Base-by-base conservation (phyloP, 1,139 yeast species). In the Lodderomyces jiufengensis region DNA sequence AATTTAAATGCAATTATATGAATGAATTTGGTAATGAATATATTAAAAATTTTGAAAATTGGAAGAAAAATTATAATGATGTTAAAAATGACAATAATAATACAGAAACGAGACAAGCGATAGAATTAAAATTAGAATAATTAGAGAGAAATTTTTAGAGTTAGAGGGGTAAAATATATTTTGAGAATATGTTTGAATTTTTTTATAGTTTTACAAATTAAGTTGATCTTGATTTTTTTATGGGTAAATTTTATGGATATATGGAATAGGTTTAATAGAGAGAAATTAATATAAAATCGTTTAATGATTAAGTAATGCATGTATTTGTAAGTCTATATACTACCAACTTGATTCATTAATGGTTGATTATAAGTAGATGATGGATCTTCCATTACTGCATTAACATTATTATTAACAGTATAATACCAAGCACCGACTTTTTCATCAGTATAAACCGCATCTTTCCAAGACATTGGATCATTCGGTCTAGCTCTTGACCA, bases 401-500 rank as follows among this genome's bases (percentile, higher is more conserved):
- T 79, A 28, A 77, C 73, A 47, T 78, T 76, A 51, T 78, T 79
- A 51, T 80, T 80, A 29, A 79, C 81, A 14, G 80, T 80, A 48
- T 78, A 79, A 56, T 78, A 80, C 86, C 87, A 80, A 2, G 85
- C 84, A 29, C 83, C 84, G 36, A 69, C 70, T 50, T 82, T 83
- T 35, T 80, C 83, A 52, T 79, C 78, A 10, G 84, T 79, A 38
- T 63, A 63, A 42, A 86, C 80, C 14, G 88, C 83, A 57, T 90
- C 97, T 46, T 80, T 78, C 61, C 80, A 87, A 3, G 90, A 84
- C 55, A 75, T 76, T 1, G 87, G 84, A 61, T 92, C 98, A 48
- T 83, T 84, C 1, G 97, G 97, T 54, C 95, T 71, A 1, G 95
- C 84, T 36, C 98, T 71, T 24, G 92, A 80, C 98, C 98, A 92